phyloP scores from a whole-genome alignment of 108 stramenopile species.

The Ochromonas danica region DNA sequence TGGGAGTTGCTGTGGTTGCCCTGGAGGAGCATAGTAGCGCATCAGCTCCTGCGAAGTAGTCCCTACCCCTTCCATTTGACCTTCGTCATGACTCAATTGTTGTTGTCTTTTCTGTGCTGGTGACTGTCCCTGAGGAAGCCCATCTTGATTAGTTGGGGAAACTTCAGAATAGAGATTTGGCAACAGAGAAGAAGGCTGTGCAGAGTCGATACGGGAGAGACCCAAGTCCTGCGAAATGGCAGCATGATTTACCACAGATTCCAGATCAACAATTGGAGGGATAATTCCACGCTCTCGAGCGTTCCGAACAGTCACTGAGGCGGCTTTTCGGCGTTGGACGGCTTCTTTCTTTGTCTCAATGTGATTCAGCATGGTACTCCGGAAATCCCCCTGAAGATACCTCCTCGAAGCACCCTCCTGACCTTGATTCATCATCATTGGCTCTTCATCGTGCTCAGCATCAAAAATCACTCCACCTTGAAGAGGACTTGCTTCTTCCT shows the following conservation, averaged over 20 bases:
- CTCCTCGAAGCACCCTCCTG: background rate
- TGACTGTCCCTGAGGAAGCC: too few species aligned
- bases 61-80: too few species aligned
- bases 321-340: background rate
- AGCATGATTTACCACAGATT: background rate
- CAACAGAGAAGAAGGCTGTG: too few species aligned
- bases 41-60: too few species aligned
- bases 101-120: too few species aligned
- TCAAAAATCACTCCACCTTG: conserved; percentile 53
- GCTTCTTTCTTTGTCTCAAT: conserved; percentile 21
- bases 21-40: too few species aligned
- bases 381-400: conserved; percentile 13
- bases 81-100: too few species aligned
- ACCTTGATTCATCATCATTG: conserved; percentile 22
- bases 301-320: background rate
- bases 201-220: background rate
- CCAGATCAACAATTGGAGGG: background rate
- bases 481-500: conserved; percentile 53
- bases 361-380: background rate
- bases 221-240: background rate
- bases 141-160: too few species aligned
- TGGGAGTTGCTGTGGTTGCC: too few species aligned
- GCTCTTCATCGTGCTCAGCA: conserved; percentile 39
- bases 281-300: conserved; percentile 8
- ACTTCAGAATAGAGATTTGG: too few species aligned